phyloP scores from a whole-genome alignment of 192 early-diverging fungal species.

The Coemansia sp. region DNA sequence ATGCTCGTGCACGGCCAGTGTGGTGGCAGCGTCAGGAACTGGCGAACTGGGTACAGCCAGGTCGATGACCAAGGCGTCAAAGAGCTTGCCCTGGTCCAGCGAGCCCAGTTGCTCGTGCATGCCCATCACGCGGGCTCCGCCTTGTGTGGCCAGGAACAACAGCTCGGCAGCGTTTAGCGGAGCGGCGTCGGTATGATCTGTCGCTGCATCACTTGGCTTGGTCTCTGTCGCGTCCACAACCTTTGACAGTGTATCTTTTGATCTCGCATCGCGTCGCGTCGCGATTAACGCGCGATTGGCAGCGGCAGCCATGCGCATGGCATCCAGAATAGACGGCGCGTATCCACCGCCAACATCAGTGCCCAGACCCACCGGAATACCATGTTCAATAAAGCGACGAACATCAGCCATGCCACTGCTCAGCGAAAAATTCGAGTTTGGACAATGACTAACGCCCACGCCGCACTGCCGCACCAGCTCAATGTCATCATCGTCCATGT shows the following conservation, averaged over 20 bases:
- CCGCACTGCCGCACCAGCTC: slow-evolving; percentile 59
- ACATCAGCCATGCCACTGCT: slow-evolving; percentile 80
- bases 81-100: slow-evolving; percentile 80
- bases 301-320: slow-evolving; percentile 76
- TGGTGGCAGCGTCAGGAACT: slow-evolving; percentile 17
- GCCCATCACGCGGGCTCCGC: slow-evolving; percentile 80
- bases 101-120: slow-evolving; percentile 74
- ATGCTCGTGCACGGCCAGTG: slow-evolving; percentile 21
- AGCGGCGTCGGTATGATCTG: slow-evolving; percentile 21
- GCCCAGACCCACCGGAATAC: slow-evolving; percentile 86
- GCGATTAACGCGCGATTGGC: slow-evolving; percentile 64
- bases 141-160: slow-evolving; percentile 86
- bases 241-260: not conserved
- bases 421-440: slow-evolving; percentile 86
- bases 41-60: slow-evolving; percentile 62
- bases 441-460: slow-evolving; percentile 86
- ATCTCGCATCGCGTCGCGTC: slow-evolving; percentile 21
- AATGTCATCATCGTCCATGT: slow-evolving; percentile 74
- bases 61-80: slow-evolving; percentile 88
- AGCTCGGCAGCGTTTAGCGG: slow-evolving; percentile 68
- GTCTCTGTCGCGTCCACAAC: not conserved
- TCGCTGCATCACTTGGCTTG: not conserved
- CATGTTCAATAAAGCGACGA: slow-evolving; percentile 64
- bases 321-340: slow-evolving; percentile 79
- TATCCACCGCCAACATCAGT: slow-evolving; percentile 93